Percentiles rank a stretch among this genome's conserved stretches.
Evolutionary conservation across 2,329 filamentous ascomycete species (phyloP).

Genomic region (Trichoderma pleuroti): DNA sequence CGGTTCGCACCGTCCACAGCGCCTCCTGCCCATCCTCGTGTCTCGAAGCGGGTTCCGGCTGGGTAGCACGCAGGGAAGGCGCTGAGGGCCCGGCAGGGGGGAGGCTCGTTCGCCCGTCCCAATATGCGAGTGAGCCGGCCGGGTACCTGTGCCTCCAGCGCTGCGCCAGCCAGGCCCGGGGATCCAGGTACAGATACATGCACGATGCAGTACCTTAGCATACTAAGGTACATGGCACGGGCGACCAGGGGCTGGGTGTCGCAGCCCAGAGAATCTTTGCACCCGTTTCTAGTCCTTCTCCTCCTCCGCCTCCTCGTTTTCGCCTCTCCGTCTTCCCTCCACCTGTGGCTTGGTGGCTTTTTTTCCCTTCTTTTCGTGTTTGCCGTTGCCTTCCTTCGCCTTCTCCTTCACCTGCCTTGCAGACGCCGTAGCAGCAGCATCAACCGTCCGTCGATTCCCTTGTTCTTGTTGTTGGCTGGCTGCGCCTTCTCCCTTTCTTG

Average conservation of each 20-base stretch:
- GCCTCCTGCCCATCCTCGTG: constrained; percentile 17
- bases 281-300: constrained; percentile 8
- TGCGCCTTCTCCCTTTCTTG: constrained; percentile 3
- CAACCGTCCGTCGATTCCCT: neutral
- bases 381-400: constrained; percentile 9
- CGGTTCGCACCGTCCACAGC: neutral
- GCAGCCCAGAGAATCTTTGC: constrained; percentile 12
- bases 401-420: constrained; percentile 13
- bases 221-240: neutral
- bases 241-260: constrained; percentile 8
- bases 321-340: constrained; percentile 15
- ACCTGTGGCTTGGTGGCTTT: constrained; percentile 16
- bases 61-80: constrained; percentile 1
- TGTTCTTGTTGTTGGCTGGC: constrained; percentile 7
- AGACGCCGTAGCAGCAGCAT: constrained; percentile 15
- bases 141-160: neutral
- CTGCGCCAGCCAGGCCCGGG: neutral
- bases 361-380: constrained; percentile 22
- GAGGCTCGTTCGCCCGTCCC: neutral
- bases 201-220: neutral
- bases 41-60: constrained; percentile 16
- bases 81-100: neutral
- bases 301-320: constrained; percentile 19
- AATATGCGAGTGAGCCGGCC: neutral
- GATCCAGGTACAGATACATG: neutral